These are phyloP conservation scores for Fusarium protoensiforme DNA, from an alignment of 2,329 filamentous ascomycete genomes.

Conservation along the genomic window DNA sequence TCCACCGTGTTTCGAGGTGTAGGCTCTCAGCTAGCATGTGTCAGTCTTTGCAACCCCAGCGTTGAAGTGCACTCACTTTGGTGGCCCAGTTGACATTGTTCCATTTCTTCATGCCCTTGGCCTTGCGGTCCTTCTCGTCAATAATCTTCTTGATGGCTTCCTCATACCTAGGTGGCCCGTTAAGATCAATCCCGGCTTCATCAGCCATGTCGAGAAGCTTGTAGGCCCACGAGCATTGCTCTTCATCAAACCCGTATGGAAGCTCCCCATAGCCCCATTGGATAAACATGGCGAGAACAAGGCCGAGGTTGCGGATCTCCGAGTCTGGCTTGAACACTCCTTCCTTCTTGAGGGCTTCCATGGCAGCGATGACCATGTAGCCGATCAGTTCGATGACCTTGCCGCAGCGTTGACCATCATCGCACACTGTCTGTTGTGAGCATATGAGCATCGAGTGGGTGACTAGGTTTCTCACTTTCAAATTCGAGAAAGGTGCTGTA, in stretches of 20 bases:
- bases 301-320: conserved; percentile 28
- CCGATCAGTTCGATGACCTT: conserved; percentile 25
- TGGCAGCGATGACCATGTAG: conserved; percentile 12
- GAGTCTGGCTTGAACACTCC: conserved; percentile 24
- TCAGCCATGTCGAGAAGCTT: conserved; percentile 25
- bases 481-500: conserved; percentile 2
- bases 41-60: neutral
- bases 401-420: conserved; percentile 5
- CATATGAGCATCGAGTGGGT: too few species aligned
- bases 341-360: conserved; percentile 26
- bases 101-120: conserved; percentile 10
- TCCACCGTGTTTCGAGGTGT: neutral
- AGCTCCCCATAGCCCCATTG: conserved; percentile 8
- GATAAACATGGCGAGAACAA: conserved; percentile 20
- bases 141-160: neutral
- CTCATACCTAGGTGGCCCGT: neutral
- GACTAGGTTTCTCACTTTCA: neutral
- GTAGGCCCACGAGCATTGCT: conserved; percentile 22
- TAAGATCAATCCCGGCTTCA: conserved; percentile 13
- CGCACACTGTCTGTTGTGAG: conserved; percentile 9
- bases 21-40: neutral
- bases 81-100: conserved; percentile 9
- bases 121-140: neutral
- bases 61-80: neutral
- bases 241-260: neutral